Base-by-base conservation (phyloP, 73 alveolate genomes). In the Paraurostyla sp. region DNA sequence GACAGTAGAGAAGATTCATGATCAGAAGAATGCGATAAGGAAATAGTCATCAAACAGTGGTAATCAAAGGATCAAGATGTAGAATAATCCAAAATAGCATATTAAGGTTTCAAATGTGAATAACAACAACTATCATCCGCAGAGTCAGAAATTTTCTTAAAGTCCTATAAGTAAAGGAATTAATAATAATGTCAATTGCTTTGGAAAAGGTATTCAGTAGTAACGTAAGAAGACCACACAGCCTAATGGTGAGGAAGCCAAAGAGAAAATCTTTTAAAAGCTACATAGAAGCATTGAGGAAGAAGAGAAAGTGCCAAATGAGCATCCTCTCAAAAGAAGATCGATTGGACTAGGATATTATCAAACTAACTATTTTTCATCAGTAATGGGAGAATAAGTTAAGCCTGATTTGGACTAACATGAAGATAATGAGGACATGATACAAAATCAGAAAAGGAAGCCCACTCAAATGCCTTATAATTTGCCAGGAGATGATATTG, bases 291-390 rank as follows among this genome's bases (percentile, higher is more conserved):
- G 80, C 27, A 51, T 78, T 9, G 76, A 78, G 35, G 89, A 78
- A 40, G 89, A 78, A 54, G 89, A 78, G 40, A 78, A 54, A 36
- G 89, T 78, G 58, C 89, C 89, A 16, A 78, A 78, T 54, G 89
- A 78, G 60, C 80, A 78, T 60, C 89, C 89, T 9, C 46, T 7
- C 4, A 49, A 78, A 51, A 40, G 63, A 32, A 25, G 51, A 1
- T 50, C 89, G 22, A 32, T 78, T 11, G 89, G 89, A 22, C 42
- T 78, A 2, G 78, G 78, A 0, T 78, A 29, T 54, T 78, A 78
- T 36, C 46, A 78, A 32, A 78, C 89, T 4, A 78, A 78, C 30
- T 78, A 78, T 38, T 78, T 78, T 41, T 49, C 89, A 1, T 56
- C 42, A 50, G 35, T 27, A 33, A 73, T 48, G 6, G 56, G 57